A percentile compares a stretch with the other conserved stretches of the same genome.
Conservation (phyloP, 2,329 filamentous ascomycete species). For the Talaromyces pinophilus region DNA sequence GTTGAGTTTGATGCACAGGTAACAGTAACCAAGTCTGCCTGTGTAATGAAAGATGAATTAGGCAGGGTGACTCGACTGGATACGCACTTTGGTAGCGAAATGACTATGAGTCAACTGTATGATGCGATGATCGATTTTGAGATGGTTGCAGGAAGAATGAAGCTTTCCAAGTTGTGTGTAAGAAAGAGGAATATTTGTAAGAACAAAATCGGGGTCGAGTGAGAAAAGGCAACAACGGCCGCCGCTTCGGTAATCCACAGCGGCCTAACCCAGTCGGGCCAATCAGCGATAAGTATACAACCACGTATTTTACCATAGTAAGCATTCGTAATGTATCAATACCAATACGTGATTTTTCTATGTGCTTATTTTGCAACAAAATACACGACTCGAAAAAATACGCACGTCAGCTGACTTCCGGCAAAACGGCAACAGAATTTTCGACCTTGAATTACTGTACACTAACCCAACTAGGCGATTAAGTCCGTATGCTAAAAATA, state of each 20-base stretch:
- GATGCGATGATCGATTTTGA: background rate
- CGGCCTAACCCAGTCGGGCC: slow-evolving; percentile 3
- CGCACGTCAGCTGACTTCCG: slow-evolving; percentile 2
- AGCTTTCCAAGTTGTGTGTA: background rate
- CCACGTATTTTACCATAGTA: slow-evolving; percentile 1
- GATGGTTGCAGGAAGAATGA: slow-evolving; percentile 5
- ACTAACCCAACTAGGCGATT: background rate
- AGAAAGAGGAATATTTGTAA: slow-evolving; percentile 10
- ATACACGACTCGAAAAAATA: slow-evolving; percentile 5
- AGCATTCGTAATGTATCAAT: background rate
- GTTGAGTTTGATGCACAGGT: background rate
- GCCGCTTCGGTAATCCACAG: slow-evolving; percentile 4
- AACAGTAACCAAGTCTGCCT: background rate
- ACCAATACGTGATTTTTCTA: slow-evolving; percentile 2
- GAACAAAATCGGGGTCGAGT: background rate
- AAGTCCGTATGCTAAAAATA: background rate
- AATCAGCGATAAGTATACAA: background rate
- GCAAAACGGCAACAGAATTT: slow-evolving; percentile 8
- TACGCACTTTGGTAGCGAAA: background rate
- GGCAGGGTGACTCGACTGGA: background rate
- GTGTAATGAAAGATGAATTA: too few species aligned
- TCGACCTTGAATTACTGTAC: background rate
- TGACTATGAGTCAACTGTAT: slow-evolving; percentile 3
- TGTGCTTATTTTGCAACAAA: background rate
- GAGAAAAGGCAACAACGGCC: slow-evolving; percentile 13